A percentile compares a stretch with the other conserved stretches of the same genome.
Conservation (phyloP, 2,329 filamentous ascomycete species). For the Aureobasidium subglaciale region DNA sequence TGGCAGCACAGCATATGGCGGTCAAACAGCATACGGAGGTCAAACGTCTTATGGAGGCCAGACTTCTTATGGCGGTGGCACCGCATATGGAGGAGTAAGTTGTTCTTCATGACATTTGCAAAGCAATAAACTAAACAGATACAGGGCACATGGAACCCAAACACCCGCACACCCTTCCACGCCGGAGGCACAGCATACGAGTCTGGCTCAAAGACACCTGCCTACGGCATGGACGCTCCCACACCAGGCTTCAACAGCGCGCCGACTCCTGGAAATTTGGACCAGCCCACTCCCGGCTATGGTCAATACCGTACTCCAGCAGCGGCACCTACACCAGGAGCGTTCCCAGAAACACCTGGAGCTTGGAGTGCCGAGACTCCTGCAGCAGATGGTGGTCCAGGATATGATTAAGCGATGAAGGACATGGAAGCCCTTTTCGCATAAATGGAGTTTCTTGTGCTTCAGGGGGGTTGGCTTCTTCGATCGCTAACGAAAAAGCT, state of each 20-base stretch:
- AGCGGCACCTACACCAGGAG: conserved; percentile 52
- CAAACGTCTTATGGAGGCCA: conserved; percentile 59
- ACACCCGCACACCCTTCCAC: conserved; percentile 54
- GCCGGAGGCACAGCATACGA: conserved; percentile 59
- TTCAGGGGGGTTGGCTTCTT: not conserved
- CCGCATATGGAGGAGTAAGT: conserved; percentile 31
- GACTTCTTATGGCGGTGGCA: conserved; percentile 46
- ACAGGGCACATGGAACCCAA: conserved; percentile 32
- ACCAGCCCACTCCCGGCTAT: conserved; percentile 33
- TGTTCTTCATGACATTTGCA: conserved; percentile 2
- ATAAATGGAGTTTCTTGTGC: not conserved
- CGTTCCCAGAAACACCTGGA: conserved; percentile 46
- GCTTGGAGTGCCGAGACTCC: conserved; percentile 53
- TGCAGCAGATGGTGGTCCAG: conserved; percentile 38
- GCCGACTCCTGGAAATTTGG: conserved; percentile 32
- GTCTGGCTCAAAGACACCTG: conserved; percentile 22
- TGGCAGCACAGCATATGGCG: conserved; percentile 38
- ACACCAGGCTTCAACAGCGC: conserved; percentile 36
- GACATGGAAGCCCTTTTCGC: too few relatives aligned
- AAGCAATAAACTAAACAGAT: conserved; percentile 16
- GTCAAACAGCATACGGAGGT: conserved; percentile 59
- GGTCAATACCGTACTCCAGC: conserved; percentile 34
- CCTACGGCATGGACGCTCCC: conserved; percentile 62
- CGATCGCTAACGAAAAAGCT: not conserved
- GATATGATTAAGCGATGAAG: conserved; percentile 31